Conservation (phyloP, 2,329 filamentous ascomycete genomes). For the Cytospora mali region DNA sequence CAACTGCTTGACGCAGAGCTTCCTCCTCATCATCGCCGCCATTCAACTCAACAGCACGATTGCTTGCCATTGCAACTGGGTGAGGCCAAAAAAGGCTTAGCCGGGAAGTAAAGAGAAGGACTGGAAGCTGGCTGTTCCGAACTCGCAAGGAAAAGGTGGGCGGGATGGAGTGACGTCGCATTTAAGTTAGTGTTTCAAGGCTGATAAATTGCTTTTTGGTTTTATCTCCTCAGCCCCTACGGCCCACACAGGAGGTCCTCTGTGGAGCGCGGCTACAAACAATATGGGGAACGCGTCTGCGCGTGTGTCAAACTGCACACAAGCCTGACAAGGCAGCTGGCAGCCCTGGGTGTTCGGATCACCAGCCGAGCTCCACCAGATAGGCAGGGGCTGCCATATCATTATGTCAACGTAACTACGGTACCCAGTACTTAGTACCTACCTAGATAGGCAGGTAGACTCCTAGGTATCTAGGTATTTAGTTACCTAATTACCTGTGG, state of each 20-base stretch:
- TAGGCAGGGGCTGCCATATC: no score
- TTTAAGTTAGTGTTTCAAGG: conserved; percentile 5
- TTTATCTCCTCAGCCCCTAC: not conserved
- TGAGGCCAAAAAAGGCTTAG: not conserved
- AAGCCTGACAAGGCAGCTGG: no score
- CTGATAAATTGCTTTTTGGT: not conserved
- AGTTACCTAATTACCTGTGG: no score
- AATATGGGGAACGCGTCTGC: not conserved
- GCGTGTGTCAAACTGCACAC: not conserved
- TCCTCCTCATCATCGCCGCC: conserved; percentile 55
- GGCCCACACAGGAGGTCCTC: not conserved
- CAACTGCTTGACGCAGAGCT: conserved; percentile 63
- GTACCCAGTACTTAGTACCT: no score
- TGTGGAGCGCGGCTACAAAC: not conserved
- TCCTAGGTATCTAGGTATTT: no score
- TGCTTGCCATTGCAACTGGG: conserved; percentile 31
- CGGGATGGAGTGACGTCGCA: conserved; percentile 19
- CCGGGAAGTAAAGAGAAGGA: not conserved
- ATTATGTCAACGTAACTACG: not conserved
- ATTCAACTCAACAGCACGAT: conserved; percentile 34
- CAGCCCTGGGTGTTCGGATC: not conserved
- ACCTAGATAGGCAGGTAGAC: not conserved
- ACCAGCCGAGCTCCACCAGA: not conserved
- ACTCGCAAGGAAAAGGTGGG: not conserved
- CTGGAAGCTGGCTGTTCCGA: not conserved